Evolutionary conservation across 2,329 filamentous ascomycete species (phyloP), one percentile per base, ranked within the genome.

Genomic region (Lomentospora prolificans): DNA sequence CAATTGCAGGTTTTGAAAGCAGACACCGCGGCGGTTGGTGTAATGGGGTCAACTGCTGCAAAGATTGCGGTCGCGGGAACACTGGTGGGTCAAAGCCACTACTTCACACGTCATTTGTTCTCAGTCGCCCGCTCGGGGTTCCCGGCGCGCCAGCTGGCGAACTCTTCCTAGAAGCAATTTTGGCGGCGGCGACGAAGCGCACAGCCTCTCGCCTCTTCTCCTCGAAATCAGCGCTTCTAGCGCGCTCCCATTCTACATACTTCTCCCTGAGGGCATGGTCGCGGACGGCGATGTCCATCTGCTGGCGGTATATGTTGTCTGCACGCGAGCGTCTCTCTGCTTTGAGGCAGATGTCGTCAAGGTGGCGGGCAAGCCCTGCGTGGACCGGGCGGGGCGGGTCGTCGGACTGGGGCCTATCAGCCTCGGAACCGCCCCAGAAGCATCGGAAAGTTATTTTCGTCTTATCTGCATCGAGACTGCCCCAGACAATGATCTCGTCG

Each of bases 401-500:
- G 78, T 75, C 79, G 83, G 55, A 69, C 71, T 27, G 30, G 33
- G 57, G 52, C 10, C 59, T 55, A n/a, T 46, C 39, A 6, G 8
- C 27, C 4, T 77, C 72, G 4, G 81, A 82, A 12, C 75, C 79
- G 54, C 79, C 79, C 75, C 80, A 83, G 55, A 69, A 72, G 66
- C 80, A 83, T 41, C 71, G 72, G 61, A 84, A 82, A 8, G 66
- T 63, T 8, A 83, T 67, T 56, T 72, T 75, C 3, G 72, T 77
- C 56, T 75, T 68, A 52, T 65, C 66, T 50, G 64, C 63, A 46
- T 70, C 67, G 10, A 44, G 41, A 28, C 22, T 30, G 46, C 81
- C 75, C 77, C 84, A 95, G 5, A 95, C 80, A 2, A 83, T 81
- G 51, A 96, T 79, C 24, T 82, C 75, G 65, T 96, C 92, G 1